These are phyloP conservation scores for Hondaea fermentalgiana DNA, from an alignment of 108 stramenopile species.

Conservation along the genomic window DNA sequence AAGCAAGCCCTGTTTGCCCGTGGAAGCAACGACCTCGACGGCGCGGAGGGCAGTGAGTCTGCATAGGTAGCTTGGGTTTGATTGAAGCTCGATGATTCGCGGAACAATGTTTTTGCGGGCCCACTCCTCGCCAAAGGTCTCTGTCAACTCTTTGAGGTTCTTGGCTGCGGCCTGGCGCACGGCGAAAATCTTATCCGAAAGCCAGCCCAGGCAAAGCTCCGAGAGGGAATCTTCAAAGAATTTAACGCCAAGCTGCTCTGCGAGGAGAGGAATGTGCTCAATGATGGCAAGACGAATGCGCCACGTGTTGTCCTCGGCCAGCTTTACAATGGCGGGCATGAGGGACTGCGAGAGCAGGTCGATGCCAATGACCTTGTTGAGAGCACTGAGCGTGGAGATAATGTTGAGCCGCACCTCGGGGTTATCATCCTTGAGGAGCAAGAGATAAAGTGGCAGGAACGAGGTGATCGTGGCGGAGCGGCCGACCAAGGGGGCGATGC, in stretches of 20 bases:
- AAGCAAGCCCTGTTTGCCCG: conserved; percentile 57
- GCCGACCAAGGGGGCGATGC: conserved; percentile 77
- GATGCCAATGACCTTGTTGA: conserved; percentile 88
- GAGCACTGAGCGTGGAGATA: conserved; percentile 73
- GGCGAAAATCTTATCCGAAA: conserved; percentile 79
- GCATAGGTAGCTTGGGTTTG: conserved; percentile 65
- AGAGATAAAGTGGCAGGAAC: conserved; percentile 83
- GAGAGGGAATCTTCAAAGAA: conserved; percentile 75
- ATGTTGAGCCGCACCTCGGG: conserved; percentile 73
- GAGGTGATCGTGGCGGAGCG: conserved; percentile 70
- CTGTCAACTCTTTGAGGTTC: conserved; percentile 69
- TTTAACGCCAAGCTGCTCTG: conserved; percentile 75
- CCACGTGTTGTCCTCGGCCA: conserved; percentile 94
- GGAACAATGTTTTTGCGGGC: conserved; percentile 74
- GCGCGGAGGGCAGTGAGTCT: conserved; percentile 85
- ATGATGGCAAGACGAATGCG: conserved; percentile 88
- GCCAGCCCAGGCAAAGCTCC: conserved; percentile 78
- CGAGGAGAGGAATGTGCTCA: conserved; percentile 81
- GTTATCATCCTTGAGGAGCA: conserved; percentile 68
- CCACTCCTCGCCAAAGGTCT: conserved; percentile 85
- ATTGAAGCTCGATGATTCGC: conserved; percentile 61
- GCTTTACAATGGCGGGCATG: conserved; percentile 85
- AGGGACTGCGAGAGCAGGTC: conserved; percentile 82
- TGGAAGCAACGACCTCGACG: conserved; percentile 59
- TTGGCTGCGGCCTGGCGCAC: conserved; percentile 80